phyloP scores from a whole-genome alignment of 768 basidiomycete species.

The Naganishia kalamii region DNA sequence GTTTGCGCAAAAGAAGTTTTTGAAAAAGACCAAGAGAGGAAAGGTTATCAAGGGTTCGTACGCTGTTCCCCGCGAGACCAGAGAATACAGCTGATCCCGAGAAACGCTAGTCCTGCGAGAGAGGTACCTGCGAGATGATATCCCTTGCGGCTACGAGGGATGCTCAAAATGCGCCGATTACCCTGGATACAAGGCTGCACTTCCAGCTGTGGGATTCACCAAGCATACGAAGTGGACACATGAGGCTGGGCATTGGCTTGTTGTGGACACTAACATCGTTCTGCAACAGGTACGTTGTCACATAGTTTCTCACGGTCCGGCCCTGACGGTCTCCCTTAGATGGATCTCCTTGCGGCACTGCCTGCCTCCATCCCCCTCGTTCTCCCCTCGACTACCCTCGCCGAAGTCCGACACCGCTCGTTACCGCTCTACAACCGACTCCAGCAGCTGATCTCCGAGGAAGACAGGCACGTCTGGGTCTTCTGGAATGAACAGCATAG shows the following conservation, averaged over 20 bases:
- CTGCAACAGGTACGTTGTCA: slow-evolving; percentile 64
- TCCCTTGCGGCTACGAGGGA: slow-evolving; percentile 69
- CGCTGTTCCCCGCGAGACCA: background rate
- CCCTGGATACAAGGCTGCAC: slow-evolving; percentile 48
- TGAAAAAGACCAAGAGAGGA: slow-evolving; percentile 89
- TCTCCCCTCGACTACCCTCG: slow-evolving; percentile 86
- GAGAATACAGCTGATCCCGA: background rate
- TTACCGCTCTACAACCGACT: slow-evolving; percentile 88
- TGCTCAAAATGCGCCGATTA: slow-evolving; percentile 60
- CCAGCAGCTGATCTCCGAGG: slow-evolving; percentile 72
- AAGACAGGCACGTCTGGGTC: slow-evolving; percentile 50
- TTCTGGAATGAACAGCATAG: slow-evolving; percentile 58
- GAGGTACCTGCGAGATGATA: slow-evolving; percentile 85
- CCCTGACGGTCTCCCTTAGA: slow-evolving; percentile 52
- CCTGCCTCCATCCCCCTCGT: slow-evolving; percentile 73
- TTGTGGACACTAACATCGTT: slow-evolving; percentile 94
- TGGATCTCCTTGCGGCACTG: slow-evolving; percentile 83
- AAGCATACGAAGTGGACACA: slow-evolving; percentile 51
- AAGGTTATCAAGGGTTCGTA: slow-evolving; percentile 83
- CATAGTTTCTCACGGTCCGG: slow-evolving; percentile 16
- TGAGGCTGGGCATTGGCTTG: slow-evolving; percentile 58
- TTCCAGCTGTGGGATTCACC: slow-evolving; percentile 59
- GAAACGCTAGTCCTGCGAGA: slow-evolving; percentile 68
- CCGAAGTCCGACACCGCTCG: slow-evolving; percentile 91
- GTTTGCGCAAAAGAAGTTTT: slow-evolving; percentile 73